Percentiles rank a stretch among this genome's conserved stretches.
phyloP scores from a whole-genome alignment of 306 rosid species.

The Cucumis sativus region Cucumber_9930_V3 NC_026661.2:19539501-19540000 shows the following conservation, averaged over 20 bases:
- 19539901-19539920: background rate
- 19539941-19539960: conserved; percentile 27
- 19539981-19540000: background rate
- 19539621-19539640: background rate
- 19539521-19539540: conserved; percentile 24
- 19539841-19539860: conserved; percentile 8
- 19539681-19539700: conserved; percentile 48
- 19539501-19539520: conserved; percentile 13
- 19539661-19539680: conserved; percentile 15
- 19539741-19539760: conserved; percentile 57
- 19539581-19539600: background rate
- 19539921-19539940: conserved; percentile 35
- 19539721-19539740: conserved; percentile 47
- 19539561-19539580: background rate
- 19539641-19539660: background rate
- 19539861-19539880: conserved; percentile 15
- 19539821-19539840: conserved; percentile 14
- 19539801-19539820: background rate
- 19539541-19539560: background rate
- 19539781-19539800: conserved; percentile 11
- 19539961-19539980: background rate
- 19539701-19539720: conserved; percentile 36
- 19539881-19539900: background rate
- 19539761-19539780: conserved; percentile 48
- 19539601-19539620: background rate